phyloP scores from a whole-genome alignment of 2,329 filamentous ascomycete genomes.

The Phialocephala subalpina region DNA sequence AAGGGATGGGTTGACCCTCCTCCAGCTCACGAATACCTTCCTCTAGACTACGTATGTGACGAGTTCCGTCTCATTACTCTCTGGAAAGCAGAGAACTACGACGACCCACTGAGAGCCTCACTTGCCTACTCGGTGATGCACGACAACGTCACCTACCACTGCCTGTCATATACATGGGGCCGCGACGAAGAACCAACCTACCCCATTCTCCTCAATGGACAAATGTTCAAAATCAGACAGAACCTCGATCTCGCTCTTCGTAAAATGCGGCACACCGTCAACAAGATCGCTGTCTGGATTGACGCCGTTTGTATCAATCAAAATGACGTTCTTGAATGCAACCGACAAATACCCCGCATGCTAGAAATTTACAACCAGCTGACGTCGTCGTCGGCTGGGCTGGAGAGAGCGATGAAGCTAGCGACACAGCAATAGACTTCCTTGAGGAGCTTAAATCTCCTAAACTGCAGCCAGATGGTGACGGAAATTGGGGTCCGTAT shows the following conservation, averaged over 20 bases:
- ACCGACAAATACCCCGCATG: constrained; percentile 26
- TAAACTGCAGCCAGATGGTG: background rate
- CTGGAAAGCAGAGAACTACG: constrained; percentile 15
- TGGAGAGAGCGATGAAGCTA: constrained; percentile 20
- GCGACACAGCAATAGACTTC: constrained; percentile 18
- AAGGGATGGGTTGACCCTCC: constrained; percentile 5
- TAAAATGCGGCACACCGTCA: constrained; percentile 7
- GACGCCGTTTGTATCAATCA: constrained; percentile 32
- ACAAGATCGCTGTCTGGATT: constrained; percentile 22
- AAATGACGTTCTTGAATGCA: constrained; percentile 18
- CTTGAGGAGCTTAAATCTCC: constrained; percentile 9
- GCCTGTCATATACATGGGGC: constrained; percentile 28
- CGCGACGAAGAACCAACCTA: constrained; percentile 15
- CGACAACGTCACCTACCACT: constrained; percentile 16
- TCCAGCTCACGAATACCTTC: constrained; percentile 18
- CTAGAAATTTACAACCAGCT: constrained; percentile 27
- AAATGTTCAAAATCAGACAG: constrained; percentile 20
- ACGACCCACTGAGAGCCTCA: constrained; percentile 17
- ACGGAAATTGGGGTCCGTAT: background rate
- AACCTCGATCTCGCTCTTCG: constrained; percentile 23
- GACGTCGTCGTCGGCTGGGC: constrained; percentile 16
- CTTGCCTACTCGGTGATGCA: constrained; percentile 22
- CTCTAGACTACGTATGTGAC: constrained; percentile 22
- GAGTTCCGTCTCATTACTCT: constrained; percentile 21
- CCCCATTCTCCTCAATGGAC: constrained; percentile 20